These are phyloP conservation scores for Chaetomium tenue DNA, from an alignment of 495 filamentous ascomycete genomes.

Conservation along the genomic window DNA sequence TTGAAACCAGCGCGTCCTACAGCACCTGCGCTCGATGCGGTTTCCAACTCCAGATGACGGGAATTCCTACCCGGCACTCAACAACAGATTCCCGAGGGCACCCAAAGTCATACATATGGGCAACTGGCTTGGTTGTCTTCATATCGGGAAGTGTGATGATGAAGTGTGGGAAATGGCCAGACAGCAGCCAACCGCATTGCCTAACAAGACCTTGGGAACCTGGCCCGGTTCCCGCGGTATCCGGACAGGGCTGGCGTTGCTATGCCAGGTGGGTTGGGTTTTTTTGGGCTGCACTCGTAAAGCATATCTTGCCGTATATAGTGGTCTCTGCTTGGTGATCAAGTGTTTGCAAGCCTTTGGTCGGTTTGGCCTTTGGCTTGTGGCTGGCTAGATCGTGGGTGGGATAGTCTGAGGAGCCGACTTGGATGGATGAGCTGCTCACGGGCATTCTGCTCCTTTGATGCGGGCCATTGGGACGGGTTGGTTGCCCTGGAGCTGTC, in stretches of 20 bases:
- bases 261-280: neutral
- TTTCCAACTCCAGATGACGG: neutral
- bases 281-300: constrained; percentile 33
- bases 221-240: neutral
- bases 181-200: neutral
- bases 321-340: constrained; percentile 31
- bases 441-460: neutral
- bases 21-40: neutral
- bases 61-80: neutral
- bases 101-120: neutral
- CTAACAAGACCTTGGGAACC: neutral
- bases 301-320: constrained; percentile 41
- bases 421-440: constrained; percentile 1
- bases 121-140: neutral
- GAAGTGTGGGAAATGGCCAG: neutral
- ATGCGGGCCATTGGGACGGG: neutral
- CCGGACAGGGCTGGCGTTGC: neutral
- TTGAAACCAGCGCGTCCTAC: neutral
- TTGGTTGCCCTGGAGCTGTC: neutral
- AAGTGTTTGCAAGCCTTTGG: constrained; percentile 26
- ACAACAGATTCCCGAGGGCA: neutral
- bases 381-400: neutral
- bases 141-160: neutral
- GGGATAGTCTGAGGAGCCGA: neutral
- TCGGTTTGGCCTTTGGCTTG: neutral